Evolutionary conservation across 306 rosid genomes (phyloP).

Genomic region (Boehmeria nivea): DNA sequence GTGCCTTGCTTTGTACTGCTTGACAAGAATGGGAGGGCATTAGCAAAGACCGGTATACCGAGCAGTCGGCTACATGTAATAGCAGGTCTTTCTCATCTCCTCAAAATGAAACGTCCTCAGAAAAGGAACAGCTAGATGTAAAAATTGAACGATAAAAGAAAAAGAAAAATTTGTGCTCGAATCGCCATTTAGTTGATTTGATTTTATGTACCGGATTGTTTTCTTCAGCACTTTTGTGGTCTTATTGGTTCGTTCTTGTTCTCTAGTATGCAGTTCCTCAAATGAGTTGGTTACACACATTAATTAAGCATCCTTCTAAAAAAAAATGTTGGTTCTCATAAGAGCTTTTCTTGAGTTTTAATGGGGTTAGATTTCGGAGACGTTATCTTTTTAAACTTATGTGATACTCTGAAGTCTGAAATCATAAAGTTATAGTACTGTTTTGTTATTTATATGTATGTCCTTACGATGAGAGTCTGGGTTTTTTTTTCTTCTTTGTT

Average conservation of each 20-base stretch:
- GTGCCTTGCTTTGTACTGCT: constrained; percentile 88
- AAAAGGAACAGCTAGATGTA: constrained; percentile 16
- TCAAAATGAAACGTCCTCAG: constrained; percentile 55
- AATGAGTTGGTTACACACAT: no score
- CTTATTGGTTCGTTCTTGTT: not conserved
- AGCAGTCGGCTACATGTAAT: constrained; percentile 77
- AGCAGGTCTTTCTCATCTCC: constrained; percentile 87
- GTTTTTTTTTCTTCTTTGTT: no score
- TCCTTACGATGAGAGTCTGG: no score
- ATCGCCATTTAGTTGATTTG: not conserved
- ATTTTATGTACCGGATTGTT: not conserved
- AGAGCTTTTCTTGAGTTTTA: no score
- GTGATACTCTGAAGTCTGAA: no score
- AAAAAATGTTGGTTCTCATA: no score
- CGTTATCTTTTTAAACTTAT: no score
- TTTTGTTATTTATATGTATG: no score
- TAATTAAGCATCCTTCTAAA: no score
- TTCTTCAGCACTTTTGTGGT: not conserved
- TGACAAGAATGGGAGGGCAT: constrained; percentile 75
- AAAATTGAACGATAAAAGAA: not conserved
- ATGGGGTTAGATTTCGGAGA: no score
- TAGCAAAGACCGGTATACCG: constrained; percentile 77
- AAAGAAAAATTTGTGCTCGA: not conserved
- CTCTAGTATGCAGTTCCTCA: not conserved
- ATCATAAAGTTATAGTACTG: no score